Evolutionary conservation across 192 early-diverging fungal species (phyloP), one percentile per base, ranked within the genome.

Genomic region (Dispira parvispora): DNA sequence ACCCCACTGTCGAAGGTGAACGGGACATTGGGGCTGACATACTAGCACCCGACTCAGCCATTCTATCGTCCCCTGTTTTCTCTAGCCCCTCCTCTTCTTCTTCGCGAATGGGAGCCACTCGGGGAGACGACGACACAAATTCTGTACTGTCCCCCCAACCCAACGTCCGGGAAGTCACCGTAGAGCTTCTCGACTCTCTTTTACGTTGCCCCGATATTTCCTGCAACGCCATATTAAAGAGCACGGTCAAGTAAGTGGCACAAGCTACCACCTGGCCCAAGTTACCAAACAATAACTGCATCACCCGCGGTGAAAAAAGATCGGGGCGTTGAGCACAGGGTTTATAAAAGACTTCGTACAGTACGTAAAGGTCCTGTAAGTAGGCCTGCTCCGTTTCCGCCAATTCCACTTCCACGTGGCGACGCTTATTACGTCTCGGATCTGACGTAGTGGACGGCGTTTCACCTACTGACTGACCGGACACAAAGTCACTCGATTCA

Each of bases 271-370:
- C 79, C 5, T 79, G 78, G 11, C 82, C 78, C 43, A 96, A 71
- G 71, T 93, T 91, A 57, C 76, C 80, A 69, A 93, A 96, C 16
- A 96, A 68, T 8, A 74, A 68, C 65, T 82, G 84, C 23, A 80
- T 74, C 55, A 92, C 90, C 16, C 74, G 74, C 42, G 66, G 63
- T 23, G 81, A 75, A 32, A 86, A 78, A 23, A 75, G 64, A 0
- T 61, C 52, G 13, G 72, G 63, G 43, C 71, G 69, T 0, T 67
- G 65, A 42, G 76, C 72, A 47, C 82, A 78, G 9, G 78, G 67
- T 49, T 82, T 75, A 67, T 83, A 84, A 28, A 88, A 82, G 27
- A 85, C 76, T 42, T 87, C 81, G 32, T 82, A 75, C 28, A 94
- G 63, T 12, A 89, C 69, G 13, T 79, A 63, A 80, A 94, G 81